phyloP scores from a whole-genome alignment of 345 rosid species.

The Eucalyptus leucophloia region DNA sequence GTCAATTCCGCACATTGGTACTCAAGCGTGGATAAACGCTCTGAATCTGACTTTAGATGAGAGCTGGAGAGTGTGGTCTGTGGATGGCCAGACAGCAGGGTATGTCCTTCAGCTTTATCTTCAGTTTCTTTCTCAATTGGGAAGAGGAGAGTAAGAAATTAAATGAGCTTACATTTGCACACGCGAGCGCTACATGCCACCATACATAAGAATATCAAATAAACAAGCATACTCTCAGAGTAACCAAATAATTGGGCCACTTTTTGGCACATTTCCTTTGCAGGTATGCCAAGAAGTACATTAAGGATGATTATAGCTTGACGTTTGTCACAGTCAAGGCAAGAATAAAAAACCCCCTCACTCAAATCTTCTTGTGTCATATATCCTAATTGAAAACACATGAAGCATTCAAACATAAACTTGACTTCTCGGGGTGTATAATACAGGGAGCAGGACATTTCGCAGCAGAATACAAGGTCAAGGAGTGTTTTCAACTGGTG shows the following conservation, averaged over 20 bases:
- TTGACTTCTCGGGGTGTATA: not conserved
- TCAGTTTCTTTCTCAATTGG: not conserved
- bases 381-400: not conserved
- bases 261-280: not conserved
- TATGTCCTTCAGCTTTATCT: not conserved
- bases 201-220: not conserved
- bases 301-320: not conserved
- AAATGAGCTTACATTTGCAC: not conserved
- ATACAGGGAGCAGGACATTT: constrained; percentile 7
- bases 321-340: constrained; percentile 8
- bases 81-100: constrained; percentile 12
- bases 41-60: constrained; percentile 7
- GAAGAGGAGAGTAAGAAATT: not conserved
- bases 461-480: constrained; percentile 4
- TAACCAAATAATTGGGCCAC: not conserved
- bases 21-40: constrained; percentile 9
- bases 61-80: constrained; percentile 7
- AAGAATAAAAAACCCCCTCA: not conserved
- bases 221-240: not conserved
- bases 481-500: not conserved
- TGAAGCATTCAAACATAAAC: not conserved
- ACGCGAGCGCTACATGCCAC: not conserved
- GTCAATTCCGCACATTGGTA: constrained; percentile 11
- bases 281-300: not conserved
- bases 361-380: not conserved